A percentile compares a stretch with the other conserved stretches of the same genome.
Conservation (phyloP, 352 stramenopile species). For the Elongisporangium prolatum region DNA sequence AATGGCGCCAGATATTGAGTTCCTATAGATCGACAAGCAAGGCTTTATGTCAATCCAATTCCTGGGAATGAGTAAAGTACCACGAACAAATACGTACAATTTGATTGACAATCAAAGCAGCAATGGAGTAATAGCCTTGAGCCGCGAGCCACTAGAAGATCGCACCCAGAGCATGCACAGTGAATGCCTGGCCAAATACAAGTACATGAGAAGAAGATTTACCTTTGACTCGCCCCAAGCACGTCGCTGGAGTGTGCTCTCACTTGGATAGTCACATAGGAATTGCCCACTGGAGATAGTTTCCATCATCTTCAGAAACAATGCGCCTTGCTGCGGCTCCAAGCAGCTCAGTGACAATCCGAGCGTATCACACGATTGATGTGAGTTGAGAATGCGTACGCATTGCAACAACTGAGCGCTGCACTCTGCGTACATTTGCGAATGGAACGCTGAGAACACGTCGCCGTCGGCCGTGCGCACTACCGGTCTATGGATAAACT, state of each 20-base stretch:
- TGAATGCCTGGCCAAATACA: not conserved
- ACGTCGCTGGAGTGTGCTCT: conserved; percentile 22
- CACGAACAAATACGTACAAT: conserved; percentile 44
- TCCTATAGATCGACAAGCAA: conserved; percentile 30
- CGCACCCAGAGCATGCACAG: not conserved
- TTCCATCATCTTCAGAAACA: conserved; percentile 43
- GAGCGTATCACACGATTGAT: conserved; percentile 69
- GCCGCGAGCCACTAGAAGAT: conserved; percentile 48
- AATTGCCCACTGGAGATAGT: conserved; percentile 54
- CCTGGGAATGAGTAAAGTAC: not conserved
- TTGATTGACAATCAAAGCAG: conserved; percentile 67
- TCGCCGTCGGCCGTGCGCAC: conserved; percentile 49
- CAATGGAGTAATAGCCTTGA: conserved; percentile 59
- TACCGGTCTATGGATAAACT: conserved; percentile 51
- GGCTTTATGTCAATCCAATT: conserved; percentile 4
- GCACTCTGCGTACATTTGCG: conserved; percentile 34
- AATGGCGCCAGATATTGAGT: conserved; percentile 62
- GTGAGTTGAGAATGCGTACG: conserved; percentile 54
- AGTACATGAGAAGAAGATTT: conserved; percentile 1
- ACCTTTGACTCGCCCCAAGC: conserved; percentile 53
- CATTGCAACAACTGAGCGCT: conserved; percentile 26
- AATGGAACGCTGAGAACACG: conserved; percentile 42
- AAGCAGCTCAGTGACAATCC: conserved; percentile 41
- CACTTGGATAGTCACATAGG: conserved; percentile 28
- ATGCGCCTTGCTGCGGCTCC: conserved; percentile 3